Evolutionary conservation across 495 filamentous ascomycete genomes (phyloP).

Genomic region (Aspergillus ellipticus): DNA sequence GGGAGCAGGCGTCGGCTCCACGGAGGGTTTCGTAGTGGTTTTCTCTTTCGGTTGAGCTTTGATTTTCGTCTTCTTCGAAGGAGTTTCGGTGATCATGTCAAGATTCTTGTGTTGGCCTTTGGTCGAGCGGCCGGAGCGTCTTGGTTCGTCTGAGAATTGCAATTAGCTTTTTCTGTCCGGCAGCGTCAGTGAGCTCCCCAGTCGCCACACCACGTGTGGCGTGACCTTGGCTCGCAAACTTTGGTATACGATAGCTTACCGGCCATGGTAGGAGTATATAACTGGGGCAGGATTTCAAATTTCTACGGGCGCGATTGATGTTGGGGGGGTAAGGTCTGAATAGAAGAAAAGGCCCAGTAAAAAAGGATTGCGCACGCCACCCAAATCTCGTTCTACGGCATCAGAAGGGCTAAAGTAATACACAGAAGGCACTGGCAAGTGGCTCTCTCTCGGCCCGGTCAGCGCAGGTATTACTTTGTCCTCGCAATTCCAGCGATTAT

Average conservation of each 20-base stretch:
- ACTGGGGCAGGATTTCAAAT: slow-evolving; percentile 20
- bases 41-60: slow-evolving; percentile 57
- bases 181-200: neutral
- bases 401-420: slow-evolving; percentile 43
- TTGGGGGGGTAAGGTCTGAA: slow-evolving; percentile 13
- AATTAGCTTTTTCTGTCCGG: slow-evolving; percentile 31
- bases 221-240: slow-evolving; percentile 8
- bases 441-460: slow-evolving; percentile 26
- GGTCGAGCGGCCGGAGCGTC: slow-evolving; percentile 89
- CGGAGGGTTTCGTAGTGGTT: slow-evolving; percentile 37
- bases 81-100: slow-evolving; percentile 60
- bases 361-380: slow-evolving; percentile 26
- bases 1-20: slow-evolving; percentile 50
- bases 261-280: slow-evolving; percentile 36
- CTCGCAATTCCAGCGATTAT: slow-evolving; percentile 18
- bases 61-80: slow-evolving; percentile 58
- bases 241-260: slow-evolving; percentile 44
- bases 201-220: slow-evolving; percentile 4
- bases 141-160: slow-evolving; percentile 67
- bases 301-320: slow-evolving; percentile 41
- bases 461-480: slow-evolving; percentile 37
- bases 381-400: slow-evolving; percentile 42
- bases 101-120: slow-evolving; percentile 93
- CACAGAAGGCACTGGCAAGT: slow-evolving; percentile 35
- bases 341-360: slow-evolving; percentile 10